Evolutionary conservation across 2,329 filamentous ascomycete genomes (phyloP).

Genomic region (Daldinia eschscholtzii): DNA sequence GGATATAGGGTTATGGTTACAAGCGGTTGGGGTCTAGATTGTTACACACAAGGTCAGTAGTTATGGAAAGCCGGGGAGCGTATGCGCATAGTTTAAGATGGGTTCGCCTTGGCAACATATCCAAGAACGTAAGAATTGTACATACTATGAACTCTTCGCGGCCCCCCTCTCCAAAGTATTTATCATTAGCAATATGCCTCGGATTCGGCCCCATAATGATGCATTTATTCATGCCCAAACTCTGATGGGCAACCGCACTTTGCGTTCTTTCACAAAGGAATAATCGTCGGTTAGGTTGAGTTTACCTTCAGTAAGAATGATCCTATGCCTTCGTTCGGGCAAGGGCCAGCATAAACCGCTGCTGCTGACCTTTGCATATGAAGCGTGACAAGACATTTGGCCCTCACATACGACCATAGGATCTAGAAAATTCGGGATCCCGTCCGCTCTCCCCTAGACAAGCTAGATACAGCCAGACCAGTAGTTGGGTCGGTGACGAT

Average conservation of each 20-base stretch:
- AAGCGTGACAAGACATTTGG: not conserved
- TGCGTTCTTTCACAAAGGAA: not conserved
- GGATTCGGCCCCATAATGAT: too few species aligned
- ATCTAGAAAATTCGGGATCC: constrained; percentile 30
- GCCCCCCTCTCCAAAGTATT: not conserved
- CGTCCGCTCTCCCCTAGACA: constrained; percentile 31
- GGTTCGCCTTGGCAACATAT: not conserved
- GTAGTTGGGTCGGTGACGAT: constrained; percentile 35
- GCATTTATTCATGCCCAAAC: too few species aligned
- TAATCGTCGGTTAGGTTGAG: not conserved
- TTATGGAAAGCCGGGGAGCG: not conserved
- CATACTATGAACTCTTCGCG: not conserved
- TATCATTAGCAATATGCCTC: not conserved
- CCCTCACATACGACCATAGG: constrained; percentile 26
- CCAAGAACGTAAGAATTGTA: not conserved
- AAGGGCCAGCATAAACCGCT: not conserved
- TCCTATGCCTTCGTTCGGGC: not conserved
- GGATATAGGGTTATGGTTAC: not conserved
- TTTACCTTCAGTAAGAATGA: not conserved
- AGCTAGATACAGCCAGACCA: constrained; percentile 25
- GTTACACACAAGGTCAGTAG: not conserved
- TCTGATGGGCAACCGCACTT: not conserved
- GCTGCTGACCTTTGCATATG: constrained; percentile 1
- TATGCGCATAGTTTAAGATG: not conserved
- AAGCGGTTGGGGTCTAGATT: not conserved